Base-by-base conservation (phyloP, 305 asterid genomes). In the Fraxinus greggii region DNA sequence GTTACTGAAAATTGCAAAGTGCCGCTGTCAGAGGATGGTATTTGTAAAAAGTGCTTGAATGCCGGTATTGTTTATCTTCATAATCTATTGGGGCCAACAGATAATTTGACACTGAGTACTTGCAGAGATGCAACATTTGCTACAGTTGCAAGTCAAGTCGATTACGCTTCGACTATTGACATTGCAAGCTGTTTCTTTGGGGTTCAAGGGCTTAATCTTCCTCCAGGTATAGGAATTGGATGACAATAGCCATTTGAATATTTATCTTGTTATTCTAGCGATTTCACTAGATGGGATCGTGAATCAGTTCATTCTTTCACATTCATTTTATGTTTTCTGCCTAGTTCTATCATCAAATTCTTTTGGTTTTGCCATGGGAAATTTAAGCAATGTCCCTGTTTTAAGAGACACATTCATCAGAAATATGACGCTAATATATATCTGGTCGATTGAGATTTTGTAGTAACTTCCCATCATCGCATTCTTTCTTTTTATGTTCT, bases 61-160 rank as follows among this genome's bases (percentile, higher is more conserved):
- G 88, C 96, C 13, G 93, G 95, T 51, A 89, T 93, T 81, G 69
- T 88, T 24, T 97, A 92, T 90, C 95, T 97, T 24, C 94, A 96
- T 40, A 92, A 91, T 86, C 87, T 93, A 28, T 82, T 94, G 77
- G 98, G 97, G 72, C 84, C 95, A 7, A 91, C 90, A 13, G 91
- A 87, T 86, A 97, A 97, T 86, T 82, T 88, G 78, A 97, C 98
- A 2, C 84, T 96, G 89, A 96, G 96, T 81, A 97, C 91, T 75
- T 97, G 99, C 84, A 87, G 99, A 84, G 99, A 94, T 91, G 98
- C 98, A 63, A 85, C 98, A n/a, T 97, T 93, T 89, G 94, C 87
- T 65, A 90, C 98, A 45, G 87, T 95, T 86, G 93, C 97, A 36
- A 94, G 98, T 91, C 94, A 80, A 87, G 91, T 91, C 67, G 97